These are phyloP conservation scores for Capronia coronata DNA, from an alignment of 2,329 filamentous ascomycete species.

Conservation along the genomic window DNA sequence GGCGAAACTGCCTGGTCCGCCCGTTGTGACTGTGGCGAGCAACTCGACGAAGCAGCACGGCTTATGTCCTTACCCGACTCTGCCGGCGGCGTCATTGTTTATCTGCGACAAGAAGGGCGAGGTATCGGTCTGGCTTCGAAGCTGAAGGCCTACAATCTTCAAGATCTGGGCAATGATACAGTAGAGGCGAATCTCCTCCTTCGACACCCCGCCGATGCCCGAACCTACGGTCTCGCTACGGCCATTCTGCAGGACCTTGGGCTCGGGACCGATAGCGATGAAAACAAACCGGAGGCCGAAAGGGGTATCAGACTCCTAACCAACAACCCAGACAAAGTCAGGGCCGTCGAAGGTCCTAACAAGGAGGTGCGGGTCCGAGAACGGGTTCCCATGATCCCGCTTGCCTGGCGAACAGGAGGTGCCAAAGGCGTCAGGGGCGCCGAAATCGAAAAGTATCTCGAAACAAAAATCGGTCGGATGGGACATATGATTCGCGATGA, in stretches of 20 bases:
- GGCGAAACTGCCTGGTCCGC: slow-evolving; percentile 98
- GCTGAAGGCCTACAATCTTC: slow-evolving; percentile 94
- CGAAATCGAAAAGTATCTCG: slow-evolving; percentile 89
- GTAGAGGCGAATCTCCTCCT: slow-evolving; percentile 91
- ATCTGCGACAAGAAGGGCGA: slow-evolving; percentile 89
- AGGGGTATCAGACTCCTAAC: slow-evolving; percentile 68
- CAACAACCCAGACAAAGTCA: slow-evolving; percentile 95
- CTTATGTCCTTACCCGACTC: slow-evolving; percentile 69
- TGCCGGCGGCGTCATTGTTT: slow-evolving; percentile 82
- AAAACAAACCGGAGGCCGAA: slow-evolving; percentile 13
- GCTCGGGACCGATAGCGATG: slow-evolving; percentile 54
- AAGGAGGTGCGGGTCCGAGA: slow-evolving; percentile 82
- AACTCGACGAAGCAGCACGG: slow-evolving; percentile 89
- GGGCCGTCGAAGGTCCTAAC: slow-evolving; percentile 86
- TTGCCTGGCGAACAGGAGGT: slow-evolving; percentile 78
- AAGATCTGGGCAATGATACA: slow-evolving; percentile 94
- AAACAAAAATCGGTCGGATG: slow-evolving; percentile 93
- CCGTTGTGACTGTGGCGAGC: slow-evolving; percentile 94
- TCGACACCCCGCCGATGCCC: slow-evolving; percentile 85
- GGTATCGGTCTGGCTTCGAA: slow-evolving; percentile 94
- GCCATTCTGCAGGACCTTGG: slow-evolving; percentile 87
- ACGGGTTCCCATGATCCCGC: slow-evolving; percentile 87
- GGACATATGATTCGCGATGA: slow-evolving; percentile 60
- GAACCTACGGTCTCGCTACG: slow-evolving; percentile 93
- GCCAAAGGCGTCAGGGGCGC: slow-evolving; percentile 74